Conservation (phyloP, 495 filamentous ascomycete species). For the Podospora bellae-mahoneyi region DNA sequence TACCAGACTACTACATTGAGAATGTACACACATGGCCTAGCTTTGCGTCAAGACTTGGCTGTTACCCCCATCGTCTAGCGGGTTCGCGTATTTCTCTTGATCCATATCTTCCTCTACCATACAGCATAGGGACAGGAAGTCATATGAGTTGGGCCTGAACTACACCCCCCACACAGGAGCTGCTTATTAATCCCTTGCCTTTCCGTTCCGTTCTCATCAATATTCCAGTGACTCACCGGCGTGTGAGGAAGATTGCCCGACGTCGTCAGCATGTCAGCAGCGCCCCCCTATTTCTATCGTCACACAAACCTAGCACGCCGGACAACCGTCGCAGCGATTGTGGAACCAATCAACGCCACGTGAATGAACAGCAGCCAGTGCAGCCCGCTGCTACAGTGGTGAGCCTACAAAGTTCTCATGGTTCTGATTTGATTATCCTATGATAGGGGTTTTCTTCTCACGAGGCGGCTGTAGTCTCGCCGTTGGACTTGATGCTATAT, state of each 20-base stretch:
- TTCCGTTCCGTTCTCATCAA: background rate
- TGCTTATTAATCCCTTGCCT: background rate
- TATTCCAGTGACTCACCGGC: background rate
- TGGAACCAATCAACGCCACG: conserved; percentile 4
- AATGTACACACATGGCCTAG: too few species aligned
- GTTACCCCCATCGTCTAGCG: too few species aligned
- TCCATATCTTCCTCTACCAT: background rate
- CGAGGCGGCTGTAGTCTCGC: conserved; percentile 31
- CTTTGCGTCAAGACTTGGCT: too few species aligned
- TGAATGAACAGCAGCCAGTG: background rate
- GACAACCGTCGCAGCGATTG: background rate
- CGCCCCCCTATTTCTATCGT: background rate
- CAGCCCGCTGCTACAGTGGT: background rate
- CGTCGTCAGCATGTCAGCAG: background rate
- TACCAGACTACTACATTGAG: too few species aligned
- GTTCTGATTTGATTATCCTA: background rate
- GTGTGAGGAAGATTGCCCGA: background rate
- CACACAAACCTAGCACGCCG: background rate
- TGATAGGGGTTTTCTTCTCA: conserved; percentile 6
- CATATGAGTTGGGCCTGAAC: background rate
- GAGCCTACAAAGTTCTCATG: background rate
- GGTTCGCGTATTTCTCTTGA: too few species aligned
- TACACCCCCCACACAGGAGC: background rate
- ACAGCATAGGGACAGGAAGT: too few species aligned
- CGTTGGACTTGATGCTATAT: conserved; percentile 53